These are phyloP conservation scores for Colletotrichum sp. DNA, from an alignment of 2,329 filamentous ascomycete species.

Conservation along the genomic window DNA sequence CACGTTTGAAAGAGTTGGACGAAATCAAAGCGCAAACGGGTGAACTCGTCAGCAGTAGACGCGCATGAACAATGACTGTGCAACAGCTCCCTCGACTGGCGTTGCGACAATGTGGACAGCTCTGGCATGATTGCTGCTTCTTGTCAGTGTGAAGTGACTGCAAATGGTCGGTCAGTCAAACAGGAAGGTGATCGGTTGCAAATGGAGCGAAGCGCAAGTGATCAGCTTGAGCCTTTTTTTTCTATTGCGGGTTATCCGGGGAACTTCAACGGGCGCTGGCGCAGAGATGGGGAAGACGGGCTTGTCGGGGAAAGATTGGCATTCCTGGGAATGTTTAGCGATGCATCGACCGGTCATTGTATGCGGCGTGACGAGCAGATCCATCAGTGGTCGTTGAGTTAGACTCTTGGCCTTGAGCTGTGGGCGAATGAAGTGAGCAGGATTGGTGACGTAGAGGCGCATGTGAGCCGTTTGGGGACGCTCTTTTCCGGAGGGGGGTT, in stretches of 20 bases:
- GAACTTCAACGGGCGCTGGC: background rate
- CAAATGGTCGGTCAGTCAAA: background rate
- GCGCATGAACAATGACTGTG: background rate
- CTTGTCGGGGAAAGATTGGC: slow-evolving; percentile 4
- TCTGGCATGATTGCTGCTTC: background rate
- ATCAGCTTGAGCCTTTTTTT: background rate
- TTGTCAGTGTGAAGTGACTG: background rate
- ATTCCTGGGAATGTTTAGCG: background rate
- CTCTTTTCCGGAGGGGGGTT: background rate
- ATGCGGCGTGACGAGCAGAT: slow-evolving; percentile 16
- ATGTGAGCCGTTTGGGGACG: background rate
- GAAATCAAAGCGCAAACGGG: slow-evolving; percentile 1
- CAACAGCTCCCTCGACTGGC: background rate
- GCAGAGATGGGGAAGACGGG: background rate
- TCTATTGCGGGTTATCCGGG: background rate
- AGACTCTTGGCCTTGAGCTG: slow-evolving; percentile 13
- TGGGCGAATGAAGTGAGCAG: slow-evolving; percentile 2
- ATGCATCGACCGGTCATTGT: background rate
- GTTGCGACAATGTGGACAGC: background rate
- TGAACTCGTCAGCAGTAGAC: background rate
- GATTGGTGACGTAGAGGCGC: slow-evolving; percentile 9
- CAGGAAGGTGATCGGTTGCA: background rate
- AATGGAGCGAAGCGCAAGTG: background rate
- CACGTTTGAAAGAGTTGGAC: background rate
- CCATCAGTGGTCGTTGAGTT: slow-evolving; percentile 17